Percentiles rank a stretch among this genome's conserved stretches.
Conservation (phyloP, 176 grass and related monocot genomes). For the Bonia amplexicaulis region DNA sequence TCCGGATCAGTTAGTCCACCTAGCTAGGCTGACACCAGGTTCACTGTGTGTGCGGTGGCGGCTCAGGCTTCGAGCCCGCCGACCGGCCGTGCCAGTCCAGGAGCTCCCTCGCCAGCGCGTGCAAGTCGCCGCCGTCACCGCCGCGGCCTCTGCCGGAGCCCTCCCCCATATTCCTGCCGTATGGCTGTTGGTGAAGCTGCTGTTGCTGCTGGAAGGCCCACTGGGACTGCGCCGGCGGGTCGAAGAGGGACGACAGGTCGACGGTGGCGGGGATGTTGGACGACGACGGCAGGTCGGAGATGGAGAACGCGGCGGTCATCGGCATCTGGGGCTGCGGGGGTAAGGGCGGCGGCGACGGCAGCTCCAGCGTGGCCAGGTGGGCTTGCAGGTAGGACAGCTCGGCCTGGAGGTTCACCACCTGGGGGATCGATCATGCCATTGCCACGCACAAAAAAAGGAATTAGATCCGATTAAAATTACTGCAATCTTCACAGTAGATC, state of each 20-base stretch:
- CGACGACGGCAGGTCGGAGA: constrained; percentile 52
- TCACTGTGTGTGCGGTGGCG: not conserved
- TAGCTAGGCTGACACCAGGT: not conserved
- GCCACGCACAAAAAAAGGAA: not conserved
- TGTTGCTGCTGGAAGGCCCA: constrained; percentile 22
- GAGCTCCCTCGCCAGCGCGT: constrained; percentile 55
- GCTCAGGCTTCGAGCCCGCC: constrained; percentile 1
- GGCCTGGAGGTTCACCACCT: constrained; percentile 66
- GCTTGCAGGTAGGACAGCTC: constrained; percentile 63
- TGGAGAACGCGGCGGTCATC: constrained; percentile 35
- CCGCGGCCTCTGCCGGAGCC: not conserved
- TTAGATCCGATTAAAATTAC: not conserved
- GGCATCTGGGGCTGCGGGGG: constrained; percentile 18
- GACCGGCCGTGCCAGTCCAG: constrained; percentile 22
- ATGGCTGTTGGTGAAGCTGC: constrained; percentile 15
- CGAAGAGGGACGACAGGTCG: constrained; percentile 41
- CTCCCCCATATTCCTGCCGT: not conserved
- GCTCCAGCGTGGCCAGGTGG: constrained; percentile 50
- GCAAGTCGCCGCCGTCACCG: constrained; percentile 36
- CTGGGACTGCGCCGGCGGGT: constrained; percentile 18
- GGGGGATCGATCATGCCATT: not conserved
- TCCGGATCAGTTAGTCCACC: constrained; percentile 22
- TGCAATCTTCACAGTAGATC: not conserved
- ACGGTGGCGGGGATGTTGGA: constrained; percentile 28
- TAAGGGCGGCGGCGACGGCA: constrained; percentile 44